A percentile compares a stretch with the other conserved stretches of the same genome.
Evolutionary conservation across 768 basidiomycete species (phyloP).

Genomic region (Amanita polypyramis): DNA sequence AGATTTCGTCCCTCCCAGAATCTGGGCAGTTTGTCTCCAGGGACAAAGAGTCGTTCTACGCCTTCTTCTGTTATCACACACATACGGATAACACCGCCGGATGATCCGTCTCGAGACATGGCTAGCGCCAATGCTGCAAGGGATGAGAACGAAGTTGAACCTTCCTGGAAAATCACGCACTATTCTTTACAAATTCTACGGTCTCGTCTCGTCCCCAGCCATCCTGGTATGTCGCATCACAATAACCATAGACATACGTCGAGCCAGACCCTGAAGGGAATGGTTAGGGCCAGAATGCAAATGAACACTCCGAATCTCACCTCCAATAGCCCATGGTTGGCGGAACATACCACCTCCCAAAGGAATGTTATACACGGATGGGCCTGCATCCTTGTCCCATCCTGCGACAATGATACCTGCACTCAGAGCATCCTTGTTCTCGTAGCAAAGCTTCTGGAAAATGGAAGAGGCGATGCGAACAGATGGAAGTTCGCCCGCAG

Average conservation of each 20-base stretch:
- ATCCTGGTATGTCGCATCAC: conserved; percentile 94
- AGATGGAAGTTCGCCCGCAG: conserved; percentile 54
- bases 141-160: conserved; percentile 4
- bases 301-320: conserved; percentile 28
- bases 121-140: conserved; percentile 78
- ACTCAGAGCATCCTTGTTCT: conserved; percentile 80
- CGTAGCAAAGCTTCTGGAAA: conserved; percentile 85
- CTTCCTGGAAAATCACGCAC: conserved; percentile 32
- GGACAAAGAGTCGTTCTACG: conserved; percentile 88
- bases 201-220: conserved; percentile 89
- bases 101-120: conserved; percentile 97
- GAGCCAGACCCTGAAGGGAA: conserved; percentile 71
- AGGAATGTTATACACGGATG: conserved; percentile 94
- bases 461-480: conserved; percentile 74
- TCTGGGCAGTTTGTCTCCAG: conserved; percentile 78
- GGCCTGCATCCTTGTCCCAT: conserved; percentile 88
- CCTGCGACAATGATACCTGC: conserved; percentile 98
- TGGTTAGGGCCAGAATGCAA: conserved; percentile 2
- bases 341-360: conserved; percentile 94
- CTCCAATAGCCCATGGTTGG: conserved; percentile 98
- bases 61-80: conserved; percentile 90
- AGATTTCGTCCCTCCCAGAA: conserved; percentile 88
- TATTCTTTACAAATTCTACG: conserved; percentile 90
- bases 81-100: conserved; percentile 96
- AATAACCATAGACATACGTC: conserved; percentile 98